These are phyloP conservation scores for Solanum rostratum DNA, from an alignment of 257 asterid species.

Conservation along the genomic window DNA sequence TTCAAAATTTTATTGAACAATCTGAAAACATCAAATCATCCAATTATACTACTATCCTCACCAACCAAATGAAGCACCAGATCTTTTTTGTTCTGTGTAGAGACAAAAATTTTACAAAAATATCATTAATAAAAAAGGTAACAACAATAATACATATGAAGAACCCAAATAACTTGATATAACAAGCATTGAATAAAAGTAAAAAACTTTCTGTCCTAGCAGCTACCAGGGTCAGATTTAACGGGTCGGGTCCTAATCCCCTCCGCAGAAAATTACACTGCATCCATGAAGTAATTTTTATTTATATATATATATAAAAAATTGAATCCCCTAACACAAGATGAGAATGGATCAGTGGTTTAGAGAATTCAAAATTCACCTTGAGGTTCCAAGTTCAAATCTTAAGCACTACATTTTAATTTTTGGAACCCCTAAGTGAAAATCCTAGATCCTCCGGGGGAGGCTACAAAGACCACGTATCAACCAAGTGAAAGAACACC, in stretches of 20 bases:
- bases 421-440: not conserved
- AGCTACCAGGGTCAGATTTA: not conserved
- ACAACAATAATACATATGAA: not conserved
- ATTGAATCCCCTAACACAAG: not conserved
- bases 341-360: not conserved
- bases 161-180: not conserved
- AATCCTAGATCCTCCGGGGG: not conserved
- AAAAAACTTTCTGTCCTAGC: not conserved
- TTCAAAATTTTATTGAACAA: not conserved
- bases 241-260: not conserved
- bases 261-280: not conserved
- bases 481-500: not conserved
- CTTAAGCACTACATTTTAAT: not conserved
- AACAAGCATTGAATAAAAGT: not conserved
- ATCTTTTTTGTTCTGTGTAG: not conserved
- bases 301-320: not conserved
- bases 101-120: not conserved
- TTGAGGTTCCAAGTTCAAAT: not conserved
- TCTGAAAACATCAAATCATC: not conserved
- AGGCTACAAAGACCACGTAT: not conserved
- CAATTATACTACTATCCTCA: not conserved
- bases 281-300: not conserved
- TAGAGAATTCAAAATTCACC: not conserved
- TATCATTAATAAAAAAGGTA: not conserved
- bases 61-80: not conserved